phyloP scores from a whole-genome alignment of 352 stramenopile species.

The Pythium pyrilobum region DNA sequence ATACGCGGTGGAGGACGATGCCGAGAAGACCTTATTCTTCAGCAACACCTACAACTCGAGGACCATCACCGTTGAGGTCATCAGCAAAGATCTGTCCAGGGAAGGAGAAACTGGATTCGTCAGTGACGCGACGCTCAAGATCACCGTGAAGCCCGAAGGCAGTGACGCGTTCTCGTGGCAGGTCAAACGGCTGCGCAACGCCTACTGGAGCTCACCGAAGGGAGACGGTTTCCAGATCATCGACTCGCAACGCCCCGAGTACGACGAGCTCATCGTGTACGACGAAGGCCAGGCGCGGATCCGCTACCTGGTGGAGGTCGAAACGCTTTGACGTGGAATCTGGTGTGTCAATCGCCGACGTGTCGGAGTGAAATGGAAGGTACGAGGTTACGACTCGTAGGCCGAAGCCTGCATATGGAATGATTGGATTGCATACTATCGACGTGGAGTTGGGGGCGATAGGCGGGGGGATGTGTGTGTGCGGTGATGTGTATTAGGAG shows the following conservation, averaged over 20 bases:
- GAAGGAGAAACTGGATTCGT: background rate
- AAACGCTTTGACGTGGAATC: conserved; percentile 16
- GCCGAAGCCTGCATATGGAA: too few relatives aligned
- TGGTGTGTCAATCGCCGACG: too few relatives aligned
- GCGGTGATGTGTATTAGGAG: too few relatives aligned
- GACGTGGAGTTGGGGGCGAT: too few relatives aligned
- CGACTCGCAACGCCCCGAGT: conserved; percentile 8
- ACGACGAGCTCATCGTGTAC: conserved; percentile 76
- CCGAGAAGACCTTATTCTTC: conserved; percentile 34
- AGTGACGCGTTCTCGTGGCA: conserved; percentile 26
- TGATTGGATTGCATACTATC: conserved; percentile 1
- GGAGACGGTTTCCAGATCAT: conserved; percentile 25
- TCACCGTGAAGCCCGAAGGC: conserved; percentile 2
- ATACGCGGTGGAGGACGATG: conserved; percentile 25
- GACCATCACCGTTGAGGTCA: conserved; percentile 42
- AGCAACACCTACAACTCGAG: conserved; percentile 6
- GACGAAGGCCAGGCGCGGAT: conserved; percentile 65
- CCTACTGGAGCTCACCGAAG: conserved; percentile 10
- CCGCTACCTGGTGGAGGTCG: conserved; percentile 74
- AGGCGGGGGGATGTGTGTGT: too few relatives aligned
- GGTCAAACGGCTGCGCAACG: conserved; percentile 53
- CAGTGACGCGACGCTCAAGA: conserved; percentile 24
- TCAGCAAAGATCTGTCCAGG: conserved; percentile 23
- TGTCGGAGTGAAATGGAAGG: too few relatives aligned
- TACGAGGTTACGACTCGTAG: too few relatives aligned